Base-by-base conservation (phyloP, 345 rosid genomes). In the Hibiscus mutabilis region DNA sequence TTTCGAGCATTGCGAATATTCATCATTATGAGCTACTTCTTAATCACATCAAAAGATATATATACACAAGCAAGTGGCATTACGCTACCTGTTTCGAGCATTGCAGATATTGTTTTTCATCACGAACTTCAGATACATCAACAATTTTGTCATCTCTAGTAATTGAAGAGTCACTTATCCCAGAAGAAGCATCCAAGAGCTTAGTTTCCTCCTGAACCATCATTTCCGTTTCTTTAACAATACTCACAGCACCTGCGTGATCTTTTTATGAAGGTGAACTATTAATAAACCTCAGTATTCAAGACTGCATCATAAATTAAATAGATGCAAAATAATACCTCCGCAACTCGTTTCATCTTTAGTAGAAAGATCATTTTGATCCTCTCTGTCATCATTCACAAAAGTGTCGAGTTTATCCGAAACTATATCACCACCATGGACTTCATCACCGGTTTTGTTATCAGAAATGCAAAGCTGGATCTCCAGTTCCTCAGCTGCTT, bases 321-420 rank as follows among this genome's bases (percentile, higher is more conserved):
- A 67, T 49, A 69, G 55, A 15, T 35, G 22, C 70, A 70, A 29
- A 72, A 63, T 44, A 31, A 78, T 84, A 92, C 97, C 97, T 84
- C 62, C 71, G 11, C 78, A 78, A 70, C 49, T 67, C 59, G 60
- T 74, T 76, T 78, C 79, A 19, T 84, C 82, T 60, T 60, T 52
- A 6, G n/a, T 51, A 31, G 69, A 69, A 47, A 42, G 55, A 8
- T 46, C 69, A 10, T 47, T 77, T 74, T 78, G 85, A 35, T 76
- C 89, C 66, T 71, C 64, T 22, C 71, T 79, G 51, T 73, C 72
- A 67, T 49, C 55, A 49, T 16, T 49, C 70, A 60, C 56, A 62
- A 57, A 40, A 31, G 81, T 79, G 66, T 57, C 61, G 10, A 68
- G 61, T 77, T 73, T 75, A 77, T 68, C 60, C 21, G 76, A 42